Base-by-base conservation (phyloP, 139 green algal species). In the Coccomyxa sp. region DNA sequence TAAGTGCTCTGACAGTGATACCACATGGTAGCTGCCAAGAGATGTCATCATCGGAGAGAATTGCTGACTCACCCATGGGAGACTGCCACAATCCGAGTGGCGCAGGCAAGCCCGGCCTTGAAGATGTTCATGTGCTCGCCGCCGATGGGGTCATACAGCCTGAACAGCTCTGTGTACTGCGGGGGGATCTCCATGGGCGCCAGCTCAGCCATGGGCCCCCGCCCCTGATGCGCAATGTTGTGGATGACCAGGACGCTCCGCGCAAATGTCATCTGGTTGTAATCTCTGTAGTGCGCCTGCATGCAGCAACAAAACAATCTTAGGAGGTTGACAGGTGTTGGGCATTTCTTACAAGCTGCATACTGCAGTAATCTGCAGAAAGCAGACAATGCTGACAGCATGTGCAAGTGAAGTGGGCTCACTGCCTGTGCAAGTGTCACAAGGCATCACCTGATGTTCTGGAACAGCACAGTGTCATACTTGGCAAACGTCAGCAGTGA, bases 71-170 rank as follows among this genome's bases (percentile, higher is more conserved):
- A 86, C 81, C 80, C 75, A 79, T 83, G 82, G 0, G 85, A 92
- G 64, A 98, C 94, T 0, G 95, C 95, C 27, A 98, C 88, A 37
- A 98, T 79, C 75, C 93, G 90, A 80, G 97, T 91, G 0, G 89
- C 88, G 31, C 83, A 92, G 76, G 93, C 90, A 76, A 98, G 79
- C 16, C 93, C 96, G 1, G 93, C 96, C 89, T 97, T 98, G 87
- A 99, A 93, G 74, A 98, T 94, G 86, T 99, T 99, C 93, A 98
- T 98, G 92, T 98, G 95, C 91, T 96, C 92, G 7, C 96, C 95
- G 39, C 95, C 95, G 24, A 98, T 88, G 31, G 95, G 94, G 86
- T 98, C 95, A 82, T 97, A 85, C 80, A 94, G 80, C 78, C 81
- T 85, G 68, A 94, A 90, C 33, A 85, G 77, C 54, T 93, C 83